Evolutionary conservation across 2,329 filamentous ascomycete species (phyloP).

Genomic region (Beauveria sp.): DNA sequence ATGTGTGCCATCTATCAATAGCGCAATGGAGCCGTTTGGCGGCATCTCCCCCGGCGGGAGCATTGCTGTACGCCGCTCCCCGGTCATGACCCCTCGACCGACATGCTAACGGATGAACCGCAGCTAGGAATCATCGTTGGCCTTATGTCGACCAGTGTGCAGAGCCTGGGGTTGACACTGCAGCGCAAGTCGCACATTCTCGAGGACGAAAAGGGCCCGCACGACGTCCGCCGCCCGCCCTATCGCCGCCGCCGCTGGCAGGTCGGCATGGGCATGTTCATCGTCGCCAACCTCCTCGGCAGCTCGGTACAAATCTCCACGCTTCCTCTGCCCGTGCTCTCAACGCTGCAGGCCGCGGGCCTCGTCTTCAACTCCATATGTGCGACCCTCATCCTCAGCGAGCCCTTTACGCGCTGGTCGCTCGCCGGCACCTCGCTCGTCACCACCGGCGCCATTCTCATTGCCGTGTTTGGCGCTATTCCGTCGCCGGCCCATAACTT

Average conservation of each 20-base stretch:
- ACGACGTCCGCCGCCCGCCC: conserved; percentile 74
- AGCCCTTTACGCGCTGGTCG: conserved; percentile 94
- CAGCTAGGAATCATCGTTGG: conserved; percentile 91
- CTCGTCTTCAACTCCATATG: conserved; percentile 98
- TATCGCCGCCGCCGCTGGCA: conserved; percentile 92
- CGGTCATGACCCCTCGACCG: not conserved
- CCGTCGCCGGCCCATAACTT: conserved; percentile 87
- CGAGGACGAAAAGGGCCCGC: conserved; percentile 83
- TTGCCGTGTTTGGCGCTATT: conserved; percentile 89
- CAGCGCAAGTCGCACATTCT: conserved; percentile 97
- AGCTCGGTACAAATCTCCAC: conserved; percentile 98
- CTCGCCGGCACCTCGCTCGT: conserved; percentile 83
- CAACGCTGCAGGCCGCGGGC: conserved; percentile 89
- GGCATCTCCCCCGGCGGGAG: conserved; percentile 71
- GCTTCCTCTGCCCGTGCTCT: conserved; percentile 85
- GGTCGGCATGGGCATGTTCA: conserved; percentile 94
- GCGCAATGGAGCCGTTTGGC: conserved; percentile 63
- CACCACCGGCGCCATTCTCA: conserved; percentile 78
- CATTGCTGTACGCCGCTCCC: conserved; percentile 54
- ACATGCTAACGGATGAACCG: not conserved
- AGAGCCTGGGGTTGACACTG: conserved; percentile 88
- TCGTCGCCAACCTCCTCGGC: conserved; percentile 86
- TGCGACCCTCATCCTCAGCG: conserved; percentile 83
- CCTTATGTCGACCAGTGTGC: conserved; percentile 85
- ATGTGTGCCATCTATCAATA: conserved; percentile 37